These are phyloP conservation scores for Brassica cretica DNA, from an alignment of 345 rosid species.

Conservation along the genomic window DNA sequence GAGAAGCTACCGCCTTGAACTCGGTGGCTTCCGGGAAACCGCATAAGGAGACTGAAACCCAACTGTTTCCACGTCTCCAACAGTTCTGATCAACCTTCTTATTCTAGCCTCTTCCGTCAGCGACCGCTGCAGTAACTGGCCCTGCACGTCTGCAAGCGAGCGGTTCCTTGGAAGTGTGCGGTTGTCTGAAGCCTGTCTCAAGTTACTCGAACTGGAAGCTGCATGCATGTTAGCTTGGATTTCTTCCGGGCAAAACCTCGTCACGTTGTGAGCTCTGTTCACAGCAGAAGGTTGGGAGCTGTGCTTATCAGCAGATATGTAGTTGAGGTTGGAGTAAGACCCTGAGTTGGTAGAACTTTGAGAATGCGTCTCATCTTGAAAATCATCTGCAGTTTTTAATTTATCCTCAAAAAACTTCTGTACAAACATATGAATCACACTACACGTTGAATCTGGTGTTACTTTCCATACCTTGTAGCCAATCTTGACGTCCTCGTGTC, in stretches of 20 bases:
- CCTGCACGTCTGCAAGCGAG: slow-evolving; percentile 66
- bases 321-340: slow-evolving; percentile 57
- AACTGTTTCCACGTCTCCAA: slow-evolving; percentile 68
- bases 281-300: slow-evolving; percentile 35
- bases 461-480: slow-evolving; percentile 54
- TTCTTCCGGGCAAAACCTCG: slow-evolving; percentile 60
- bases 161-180: slow-evolving; percentile 56
- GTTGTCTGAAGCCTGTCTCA: slow-evolving; percentile 30
- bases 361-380: slow-evolving; percentile 63
- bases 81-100: slow-evolving; percentile 65
- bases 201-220: slow-evolving; percentile 45
- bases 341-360: slow-evolving; percentile 65
- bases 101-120: slow-evolving; percentile 63
- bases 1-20: slow-evolving; percentile 36
- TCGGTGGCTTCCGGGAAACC: slow-evolving; percentile 39
- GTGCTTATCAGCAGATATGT: slow-evolving; percentile 51
- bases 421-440: slow-evolving; percentile 24
- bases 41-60: slow-evolving; percentile 66
- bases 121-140: slow-evolving; percentile 59
- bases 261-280: slow-evolving; percentile 43
- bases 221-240: slow-evolving; percentile 44
- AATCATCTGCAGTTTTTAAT: slow-evolving; percentile 77
- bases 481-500: slow-evolving; percentile 41
- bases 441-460: slow-evolving; percentile 5
- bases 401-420: not conserved